These are phyloP conservation scores for Hortaea werneckii DNA, from an alignment of 2,329 filamentous ascomycete species.

Conservation along the genomic window DNA sequence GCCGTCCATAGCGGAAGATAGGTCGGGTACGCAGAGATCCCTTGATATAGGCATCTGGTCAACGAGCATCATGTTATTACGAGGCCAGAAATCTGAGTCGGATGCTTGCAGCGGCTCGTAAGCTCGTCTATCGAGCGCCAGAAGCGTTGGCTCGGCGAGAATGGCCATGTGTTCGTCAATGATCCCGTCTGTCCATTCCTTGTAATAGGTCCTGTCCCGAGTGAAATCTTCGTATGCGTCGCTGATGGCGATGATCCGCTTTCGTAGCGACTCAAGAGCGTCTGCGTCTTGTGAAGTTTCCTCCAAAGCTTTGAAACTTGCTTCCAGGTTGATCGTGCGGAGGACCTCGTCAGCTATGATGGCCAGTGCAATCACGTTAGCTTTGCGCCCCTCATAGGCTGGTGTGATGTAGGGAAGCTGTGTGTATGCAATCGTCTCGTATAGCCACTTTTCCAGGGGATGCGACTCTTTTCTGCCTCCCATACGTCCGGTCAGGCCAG, in stretches of 20 bases:
- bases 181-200: background rate
- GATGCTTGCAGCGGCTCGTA: slow-evolving; percentile 57
- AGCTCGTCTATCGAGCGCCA: slow-evolving; percentile 60
- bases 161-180: slow-evolving; percentile 16
- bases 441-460: background rate
- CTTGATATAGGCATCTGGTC: slow-evolving; percentile 53
- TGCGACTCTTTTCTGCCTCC: background rate
- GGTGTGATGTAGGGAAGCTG: background rate
- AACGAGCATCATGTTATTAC: slow-evolving; percentile 47
- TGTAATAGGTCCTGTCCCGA: background rate
- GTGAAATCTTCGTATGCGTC: background rate
- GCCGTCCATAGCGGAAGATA: slow-evolving; percentile 13
- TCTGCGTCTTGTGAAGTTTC: background rate
- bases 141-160: slow-evolving; percentile 12
- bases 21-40: slow-evolving; percentile 21
- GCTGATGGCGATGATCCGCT: slow-evolving; percentile 1
- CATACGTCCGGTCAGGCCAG: background rate
- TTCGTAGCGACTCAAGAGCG: slow-evolving; percentile 4
- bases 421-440: background rate
- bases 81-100: slow-evolving; percentile 50
- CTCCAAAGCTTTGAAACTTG: slow-evolving; percentile 14
- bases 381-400: background rate
- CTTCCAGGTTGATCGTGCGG: slow-evolving; percentile 20
- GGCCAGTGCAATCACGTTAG: background rate
- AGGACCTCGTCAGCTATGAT: slow-evolving; percentile 8